Percentiles rank a stretch among this genome's conserved stretches.
phyloP scores from a whole-genome alignment of 768 basidiomycete genomes.

The Brasilioporus rufonigricans region DNA sequence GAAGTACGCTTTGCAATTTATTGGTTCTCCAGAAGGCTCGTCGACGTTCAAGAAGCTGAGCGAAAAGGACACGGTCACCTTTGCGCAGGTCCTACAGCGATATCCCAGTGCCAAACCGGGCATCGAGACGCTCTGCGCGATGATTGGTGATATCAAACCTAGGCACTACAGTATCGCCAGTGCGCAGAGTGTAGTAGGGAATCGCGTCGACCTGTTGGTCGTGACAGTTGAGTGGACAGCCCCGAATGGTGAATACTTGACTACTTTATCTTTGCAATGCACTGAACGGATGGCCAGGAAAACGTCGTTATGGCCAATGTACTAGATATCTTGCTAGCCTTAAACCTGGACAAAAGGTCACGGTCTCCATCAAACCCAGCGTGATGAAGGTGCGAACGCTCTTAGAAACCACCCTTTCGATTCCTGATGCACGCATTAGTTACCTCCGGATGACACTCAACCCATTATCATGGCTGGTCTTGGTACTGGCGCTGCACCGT shows the following conservation, averaged over 20 bases:
- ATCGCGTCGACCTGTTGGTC: slow-evolving; percentile 91
- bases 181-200: slow-evolving; percentile 91
- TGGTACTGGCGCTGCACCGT: slow-evolving; percentile 97
- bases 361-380: slow-evolving; percentile 96
- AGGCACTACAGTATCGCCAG: slow-evolving; percentile 98
- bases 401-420: background rate
- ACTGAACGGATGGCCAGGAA: slow-evolving; percentile 44
- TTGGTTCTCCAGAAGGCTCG: slow-evolving; percentile 87
- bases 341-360: slow-evolving; percentile 86
- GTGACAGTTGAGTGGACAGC: slow-evolving; percentile 96
- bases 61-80: slow-evolving; percentile 93
- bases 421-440: slow-evolving; percentile 39
- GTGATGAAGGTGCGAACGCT: slow-evolving; percentile 85
- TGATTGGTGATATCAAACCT: slow-evolving; percentile 94
- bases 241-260: slow-evolving; percentile 60
- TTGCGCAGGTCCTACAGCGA: slow-evolving; percentile 78
- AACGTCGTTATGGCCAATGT: slow-evolving; percentile 86
- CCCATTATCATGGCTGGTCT: slow-evolving; percentile 99
- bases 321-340: slow-evolving; percentile 90
- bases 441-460: slow-evolving; percentile 80
- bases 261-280: background rate
- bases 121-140: slow-evolving; percentile 81
- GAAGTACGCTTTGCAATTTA: slow-evolving; percentile 81
- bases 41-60: slow-evolving; percentile 93
- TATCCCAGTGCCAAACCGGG: slow-evolving; percentile 79